A percentile compares a stretch with the other conserved stretches of the same genome.
Evolutionary conservation across 73 alveolate species (phyloP).

Genomic region (Paramecium caudatum): DNA sequence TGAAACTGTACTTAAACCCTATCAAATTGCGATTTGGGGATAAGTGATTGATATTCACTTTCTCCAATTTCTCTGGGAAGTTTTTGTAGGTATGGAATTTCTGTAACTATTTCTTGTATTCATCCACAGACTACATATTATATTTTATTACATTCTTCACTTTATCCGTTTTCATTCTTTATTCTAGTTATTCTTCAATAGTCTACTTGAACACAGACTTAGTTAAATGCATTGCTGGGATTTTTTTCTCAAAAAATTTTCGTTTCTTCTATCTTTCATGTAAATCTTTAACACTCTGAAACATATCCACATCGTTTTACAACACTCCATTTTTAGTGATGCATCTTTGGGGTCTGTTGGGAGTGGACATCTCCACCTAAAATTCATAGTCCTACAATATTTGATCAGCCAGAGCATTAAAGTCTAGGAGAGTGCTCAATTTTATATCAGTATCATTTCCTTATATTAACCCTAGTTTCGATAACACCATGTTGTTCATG

Average conservation of each 20-base stretch:
- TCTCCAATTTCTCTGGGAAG: conserved; percentile 1
- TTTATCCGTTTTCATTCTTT: conserved; percentile 27
- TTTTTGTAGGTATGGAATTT: conserved; percentile 45
- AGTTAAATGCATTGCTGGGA: conserved; percentile 50
- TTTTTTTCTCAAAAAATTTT: conserved; percentile 59
- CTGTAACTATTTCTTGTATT: not conserved
- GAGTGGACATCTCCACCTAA: conserved; percentile 53
- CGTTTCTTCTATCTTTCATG: conserved; percentile 58
- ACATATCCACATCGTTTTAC: not conserved
- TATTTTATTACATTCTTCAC: not conserved
- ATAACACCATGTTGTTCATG: conserved; percentile 9
- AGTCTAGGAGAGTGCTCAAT: conserved; percentile 21
- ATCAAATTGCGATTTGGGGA: conserved; percentile 60
- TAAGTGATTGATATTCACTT: conserved; percentile 40
- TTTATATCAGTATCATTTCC: conserved; percentile 48
- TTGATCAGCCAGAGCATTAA: not conserved
- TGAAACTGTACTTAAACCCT: conserved; percentile 44
- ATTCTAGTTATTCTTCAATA: conserved; percentile 57
- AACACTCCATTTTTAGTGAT: conserved; percentile 41
- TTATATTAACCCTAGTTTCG: conserved; percentile 45
- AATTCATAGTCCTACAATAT: conserved; percentile 47
- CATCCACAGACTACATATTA: conserved; percentile 20
- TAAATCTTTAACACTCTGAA: conserved; percentile 27
- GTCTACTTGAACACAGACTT: conserved; percentile 16
- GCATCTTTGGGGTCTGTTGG: conserved; percentile 33